Base-by-base conservation (phyloP, 1,284 basidiomycete species). In the Rhodotorula sp. region DNA sequence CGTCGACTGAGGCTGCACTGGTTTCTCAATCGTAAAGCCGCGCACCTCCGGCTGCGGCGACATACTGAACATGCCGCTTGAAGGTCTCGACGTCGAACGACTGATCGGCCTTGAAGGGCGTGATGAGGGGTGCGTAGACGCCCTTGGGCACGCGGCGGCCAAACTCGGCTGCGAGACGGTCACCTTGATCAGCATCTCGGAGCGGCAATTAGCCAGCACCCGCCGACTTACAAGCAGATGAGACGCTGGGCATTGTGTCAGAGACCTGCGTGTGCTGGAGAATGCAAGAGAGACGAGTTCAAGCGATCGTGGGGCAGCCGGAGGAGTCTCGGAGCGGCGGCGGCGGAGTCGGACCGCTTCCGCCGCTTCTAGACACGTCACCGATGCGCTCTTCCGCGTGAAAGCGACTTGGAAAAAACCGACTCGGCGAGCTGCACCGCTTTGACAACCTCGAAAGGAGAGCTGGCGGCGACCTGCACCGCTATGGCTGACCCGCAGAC, bases 101-200 rank as follows among this genome's bases (percentile, higher is more conserved):
- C 43, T 70, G 56, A 26, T 60, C 62, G 19, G 45, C 52, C 19
- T 57, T 8, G 62, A 45, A 74, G 64, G 70, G 69, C 34, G 75
- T 68, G 57, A 58, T 66, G 45, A 76, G n/a, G 4, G 75, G 75
- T 0, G 70, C 68, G 63, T 74, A 74, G 31, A 76, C 70, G 21
- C 75, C 72, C 19, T 58, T 49, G 18, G 69, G 65, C 26, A 74
- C 49, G n/a, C 28, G 54, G 18, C 28, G 34, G 18, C 70, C 69
- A 66, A 67, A 67, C 43, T 58, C 57, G 47, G 62, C 45, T 21
- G 62, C 50, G 48, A 58, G 26, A 21, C 18, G 26, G 43, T 16
- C 23, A 55, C 52, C 10, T 50, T 10, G 8, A 16, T n/a, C 26
- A 26, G 18, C 49, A 50, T 43, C 10, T 14, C 38, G 38, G 38